Evolutionary conservation across 169 alveolate species (phyloP).

Genomic region (Eimeria falciformis): DNA sequence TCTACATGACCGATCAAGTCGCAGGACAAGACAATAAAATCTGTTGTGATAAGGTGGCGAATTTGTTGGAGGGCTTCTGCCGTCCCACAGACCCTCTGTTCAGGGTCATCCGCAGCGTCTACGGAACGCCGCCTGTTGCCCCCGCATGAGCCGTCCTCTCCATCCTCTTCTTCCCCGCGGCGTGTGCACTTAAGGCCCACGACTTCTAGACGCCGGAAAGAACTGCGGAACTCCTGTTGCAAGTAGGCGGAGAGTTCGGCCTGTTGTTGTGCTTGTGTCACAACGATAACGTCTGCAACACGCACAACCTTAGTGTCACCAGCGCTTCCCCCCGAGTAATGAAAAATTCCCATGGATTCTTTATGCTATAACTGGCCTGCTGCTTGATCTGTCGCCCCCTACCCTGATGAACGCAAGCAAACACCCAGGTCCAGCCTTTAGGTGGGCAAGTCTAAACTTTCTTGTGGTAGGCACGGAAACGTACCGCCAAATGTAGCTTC

Average conservation of each 20-base stretch:
- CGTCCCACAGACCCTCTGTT: slow-evolving; percentile 73
- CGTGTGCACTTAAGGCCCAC: slow-evolving; percentile 73
- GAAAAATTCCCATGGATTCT: no score
- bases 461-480: neutral
- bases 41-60: slow-evolving; percentile 67
- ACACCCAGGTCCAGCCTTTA: neutral
- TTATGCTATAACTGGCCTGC: neutral
- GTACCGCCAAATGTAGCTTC: slow-evolving; percentile 77
- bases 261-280: slow-evolving; percentile 68
- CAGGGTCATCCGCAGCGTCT: slow-evolving; percentile 50
- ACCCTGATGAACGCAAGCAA: neutral
- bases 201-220: slow-evolving; percentile 76
- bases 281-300: slow-evolving; percentile 70
- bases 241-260: slow-evolving; percentile 71
- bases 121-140: slow-evolving; percentile 59
- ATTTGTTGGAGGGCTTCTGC: slow-evolving; percentile 77
- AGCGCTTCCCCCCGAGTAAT: no score
- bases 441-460: neutral
- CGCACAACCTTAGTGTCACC: neutral
- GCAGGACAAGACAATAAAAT: slow-evolving; percentile 71
- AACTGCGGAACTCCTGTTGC: slow-evolving; percentile 71
- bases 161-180: slow-evolving; percentile 73
- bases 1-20: slow-evolving; percentile 77
- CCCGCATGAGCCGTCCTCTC: slow-evolving; percentile 18
- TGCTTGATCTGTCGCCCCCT: neutral